Evolutionary conservation across 768 basidiomycete species (phyloP).

Genomic region (Phanerochaete sordida): DNA sequence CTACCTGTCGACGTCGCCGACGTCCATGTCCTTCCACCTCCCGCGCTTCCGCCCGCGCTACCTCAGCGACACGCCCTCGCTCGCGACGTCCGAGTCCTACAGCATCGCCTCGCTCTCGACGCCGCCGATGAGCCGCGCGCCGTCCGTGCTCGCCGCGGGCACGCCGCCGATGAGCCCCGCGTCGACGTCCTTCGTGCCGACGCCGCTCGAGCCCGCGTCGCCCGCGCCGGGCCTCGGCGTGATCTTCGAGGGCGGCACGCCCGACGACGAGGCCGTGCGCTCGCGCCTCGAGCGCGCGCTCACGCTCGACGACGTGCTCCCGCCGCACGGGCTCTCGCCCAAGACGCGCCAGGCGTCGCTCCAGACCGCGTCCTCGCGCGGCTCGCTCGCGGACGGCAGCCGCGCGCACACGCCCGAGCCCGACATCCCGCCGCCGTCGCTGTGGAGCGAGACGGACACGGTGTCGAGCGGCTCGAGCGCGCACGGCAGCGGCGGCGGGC

Average conservation of each 20-base stretch:
- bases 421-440: background rate
- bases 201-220: slow-evolving; percentile 26
- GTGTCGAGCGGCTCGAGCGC: background rate
- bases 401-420: background rate
- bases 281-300: background rate
- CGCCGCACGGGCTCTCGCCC: background rate
- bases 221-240: slow-evolving; percentile 28
- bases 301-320: slow-evolving; percentile 1
- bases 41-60: slow-evolving; percentile 34
- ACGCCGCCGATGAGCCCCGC: slow-evolving; percentile 23
- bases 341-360: background rate
- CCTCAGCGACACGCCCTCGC: slow-evolving; percentile 42
- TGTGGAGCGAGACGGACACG: too few relatives aligned
- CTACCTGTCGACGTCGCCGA: slow-evolving; percentile 16
- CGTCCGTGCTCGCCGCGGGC: slow-evolving; percentile 26
- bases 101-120: slow-evolving; percentile 22
- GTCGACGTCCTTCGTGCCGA: slow-evolving; percentile 23
- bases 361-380: background rate
- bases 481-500: background rate
- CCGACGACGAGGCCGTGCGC: slow-evolving; percentile 14
- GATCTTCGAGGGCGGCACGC: slow-evolving; percentile 32
- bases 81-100: slow-evolving; percentile 30
- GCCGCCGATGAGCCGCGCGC: slow-evolving; percentile 22
- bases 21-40: slow-evolving; percentile 27
- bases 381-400: background rate